Percentiles rank a stretch among this genome's conserved stretches.
phyloP scores from a whole-genome alignment of 73 alveolate genomes.

The Paramecium primaurelia region DNA sequence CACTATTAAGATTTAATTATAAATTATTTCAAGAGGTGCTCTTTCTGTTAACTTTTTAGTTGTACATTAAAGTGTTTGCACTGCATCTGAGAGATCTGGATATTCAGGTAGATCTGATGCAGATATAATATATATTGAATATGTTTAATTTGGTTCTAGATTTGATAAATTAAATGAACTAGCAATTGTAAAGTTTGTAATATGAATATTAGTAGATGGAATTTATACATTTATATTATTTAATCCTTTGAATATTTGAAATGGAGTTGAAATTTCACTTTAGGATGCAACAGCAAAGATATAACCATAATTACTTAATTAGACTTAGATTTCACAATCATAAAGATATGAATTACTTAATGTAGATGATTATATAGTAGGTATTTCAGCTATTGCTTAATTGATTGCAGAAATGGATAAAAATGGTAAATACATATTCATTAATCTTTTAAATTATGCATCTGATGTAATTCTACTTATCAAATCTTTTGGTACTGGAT shows the following conservation, averaged over 20 bases:
- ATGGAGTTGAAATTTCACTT: not conserved
- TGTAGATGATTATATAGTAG: not conserved
- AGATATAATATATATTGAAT: not conserved
- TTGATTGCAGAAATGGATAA: not conserved
- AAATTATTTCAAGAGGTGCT: not conserved
- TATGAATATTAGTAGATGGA: not conserved
- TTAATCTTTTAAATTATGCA: not conserved
- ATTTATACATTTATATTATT: not conserved
- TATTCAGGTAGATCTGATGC: constrained; percentile 50
- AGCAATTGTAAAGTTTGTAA: not conserved
- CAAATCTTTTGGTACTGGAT: constrained; percentile 4
- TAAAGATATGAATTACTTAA: not conserved
- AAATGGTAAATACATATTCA: not conserved
- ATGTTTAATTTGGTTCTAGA: constrained; percentile 35
- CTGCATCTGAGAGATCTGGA: not conserved
- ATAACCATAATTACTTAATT: not conserved
- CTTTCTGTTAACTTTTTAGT: not conserved
- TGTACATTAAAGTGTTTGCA: not conserved
- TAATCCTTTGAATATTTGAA: not conserved
- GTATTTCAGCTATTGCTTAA: not conserved
- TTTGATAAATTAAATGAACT: not conserved
- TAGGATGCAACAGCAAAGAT: constrained; percentile 18
- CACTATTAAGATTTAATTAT: not conserved
- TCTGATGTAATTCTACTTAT: not conserved
- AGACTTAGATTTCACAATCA: not conserved